Base-by-base conservation (phyloP, 2,329 filamentous ascomycete genomes). In the Drechslera avenae region DNA sequence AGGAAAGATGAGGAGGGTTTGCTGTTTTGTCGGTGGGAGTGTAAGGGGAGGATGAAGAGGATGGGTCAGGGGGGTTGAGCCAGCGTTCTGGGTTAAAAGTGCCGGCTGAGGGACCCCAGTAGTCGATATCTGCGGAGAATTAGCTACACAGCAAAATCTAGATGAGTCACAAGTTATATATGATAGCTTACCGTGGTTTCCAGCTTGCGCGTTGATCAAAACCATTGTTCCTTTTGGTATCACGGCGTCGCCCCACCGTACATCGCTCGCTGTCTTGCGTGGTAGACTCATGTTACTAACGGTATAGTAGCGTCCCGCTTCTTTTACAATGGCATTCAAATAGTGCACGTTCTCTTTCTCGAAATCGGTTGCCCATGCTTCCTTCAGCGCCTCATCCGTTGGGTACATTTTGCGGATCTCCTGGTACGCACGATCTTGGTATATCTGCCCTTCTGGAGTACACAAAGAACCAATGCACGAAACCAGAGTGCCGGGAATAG, bases 141-240 rank as follows among this genome's bases (percentile, higher is more conserved):
- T 7, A 23, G 21, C 21, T 23, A 7, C 2, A 8, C 9, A 23
- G n/a, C n/a, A n/a, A n/a, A n/a, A n/a, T n/a, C n/a, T n/a, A n/a
- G n/a, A n/a, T n/a, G n/a, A n/a, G n/a, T n/a, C n/a, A n/a, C n/a
- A n/a, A n/a, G n/a, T n/a, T n/a, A n/a, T n/a, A n/a, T n/a, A n/a
- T n/a, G 7, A 10, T 13, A 2, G 14, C 45, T 32, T 64, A 79
- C 76, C 78, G 46, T 83, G 81, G 54, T 83, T 83, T 0, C 75
- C 80, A 17, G 81, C 81, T 58, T 83, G 80, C 1, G 80, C 79
- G 56, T 83, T 82, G 58, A 83, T 79, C 45, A 83, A 67, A 1
- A 82, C 75, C 79, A 83, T 82, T 0, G 79, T 82, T 49, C 79
- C 78, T 2, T 76, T 69, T 0, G 80, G 80, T 35, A 83, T 82